Conservation (phyloP, 192 early-diverging fungal genomes). For the Gigaspora rosea region DNA sequence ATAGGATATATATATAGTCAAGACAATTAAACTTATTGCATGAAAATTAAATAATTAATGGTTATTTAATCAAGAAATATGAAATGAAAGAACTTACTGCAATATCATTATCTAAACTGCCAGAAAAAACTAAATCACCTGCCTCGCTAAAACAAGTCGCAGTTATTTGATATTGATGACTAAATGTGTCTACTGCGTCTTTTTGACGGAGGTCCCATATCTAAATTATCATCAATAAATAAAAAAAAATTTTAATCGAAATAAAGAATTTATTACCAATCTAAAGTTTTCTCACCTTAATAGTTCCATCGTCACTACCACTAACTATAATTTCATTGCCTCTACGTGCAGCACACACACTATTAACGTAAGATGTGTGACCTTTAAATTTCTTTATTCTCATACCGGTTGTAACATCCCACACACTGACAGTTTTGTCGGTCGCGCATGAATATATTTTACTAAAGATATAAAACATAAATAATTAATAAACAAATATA, state of each 20-base stretch:
- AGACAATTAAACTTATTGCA: too few species aligned
- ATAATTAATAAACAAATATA: too few species aligned
- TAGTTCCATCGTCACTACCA: slow-evolving; percentile 82
- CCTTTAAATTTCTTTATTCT: slow-evolving; percentile 78
- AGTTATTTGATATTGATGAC: slow-evolving; percentile 72
- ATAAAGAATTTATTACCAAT: background rate
- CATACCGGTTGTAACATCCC: slow-evolving; percentile 83
- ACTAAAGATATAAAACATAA: slow-evolving; percentile 35
- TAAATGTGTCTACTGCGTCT: slow-evolving; percentile 59
- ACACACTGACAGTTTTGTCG: slow-evolving; percentile 78
- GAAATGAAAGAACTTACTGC: slow-evolving; percentile 44
- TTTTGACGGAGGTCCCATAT: slow-evolving; percentile 75
- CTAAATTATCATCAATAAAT: slow-evolving; percentile 19
- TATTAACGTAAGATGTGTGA: slow-evolving; percentile 84
- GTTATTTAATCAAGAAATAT: background rate
- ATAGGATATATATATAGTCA: too few species aligned
- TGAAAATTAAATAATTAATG: too few species aligned
- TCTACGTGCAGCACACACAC: slow-evolving; percentile 65
- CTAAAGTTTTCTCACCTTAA: slow-evolving; percentile 51
- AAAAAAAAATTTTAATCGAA: background rate
- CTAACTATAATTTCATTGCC: slow-evolving; percentile 80
- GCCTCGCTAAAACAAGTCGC: slow-evolving; percentile 73
- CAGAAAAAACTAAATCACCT: slow-evolving; percentile 78
- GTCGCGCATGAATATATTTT: slow-evolving; percentile 82
- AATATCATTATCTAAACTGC: slow-evolving; percentile 90